These are phyloP conservation scores for Geosmithia flava DNA, from an alignment of 2,329 filamentous ascomycete species.

Conservation along the genomic window DNA sequence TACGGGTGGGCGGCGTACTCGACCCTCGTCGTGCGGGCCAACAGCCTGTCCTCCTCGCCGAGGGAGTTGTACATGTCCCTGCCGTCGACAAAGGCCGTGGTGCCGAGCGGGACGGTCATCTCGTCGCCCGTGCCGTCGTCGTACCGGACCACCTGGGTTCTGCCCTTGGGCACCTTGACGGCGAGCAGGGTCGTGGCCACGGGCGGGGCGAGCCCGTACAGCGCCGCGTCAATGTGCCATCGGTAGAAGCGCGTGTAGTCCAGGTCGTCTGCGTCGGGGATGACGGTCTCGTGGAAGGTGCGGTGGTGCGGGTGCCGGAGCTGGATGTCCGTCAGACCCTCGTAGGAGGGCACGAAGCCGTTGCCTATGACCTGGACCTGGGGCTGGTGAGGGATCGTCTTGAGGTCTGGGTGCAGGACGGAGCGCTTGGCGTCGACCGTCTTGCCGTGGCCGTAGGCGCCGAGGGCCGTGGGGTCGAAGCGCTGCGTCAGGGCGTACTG, in stretches of 20 bases:
- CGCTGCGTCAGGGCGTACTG: slow-evolving; percentile 63
- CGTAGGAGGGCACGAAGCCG: slow-evolving; percentile 55
- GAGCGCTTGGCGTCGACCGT: slow-evolving; percentile 51
- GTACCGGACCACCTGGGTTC: slow-evolving; percentile 56
- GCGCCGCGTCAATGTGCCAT: slow-evolving; percentile 71
- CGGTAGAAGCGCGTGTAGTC: slow-evolving; percentile 51
- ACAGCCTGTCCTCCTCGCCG: slow-evolving; percentile 51
- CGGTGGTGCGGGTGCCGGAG: slow-evolving; percentile 67
- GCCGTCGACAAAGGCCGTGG: slow-evolving; percentile 63
- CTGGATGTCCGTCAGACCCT: slow-evolving; percentile 55
- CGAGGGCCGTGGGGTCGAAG: slow-evolving; percentile 55
- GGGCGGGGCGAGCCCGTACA: slow-evolving; percentile 65
- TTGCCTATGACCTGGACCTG: slow-evolving; percentile 69
- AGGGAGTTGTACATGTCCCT: slow-evolving; percentile 60
- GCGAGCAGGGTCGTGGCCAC: slow-evolving; percentile 62
- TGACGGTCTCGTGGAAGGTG: slow-evolving; percentile 57
- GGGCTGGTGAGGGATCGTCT: slow-evolving; percentile 68
- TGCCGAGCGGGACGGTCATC: slow-evolving; percentile 58
- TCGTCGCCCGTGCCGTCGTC: slow-evolving; percentile 59
- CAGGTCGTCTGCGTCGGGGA: slow-evolving; percentile 41
- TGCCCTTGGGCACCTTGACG: slow-evolving; percentile 56
- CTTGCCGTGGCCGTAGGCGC: slow-evolving; percentile 64
- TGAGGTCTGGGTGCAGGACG: slow-evolving; percentile 67
- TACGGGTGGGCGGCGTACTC: slow-evolving; percentile 74
- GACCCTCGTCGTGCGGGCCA: slow-evolving; percentile 52